Base-by-base conservation (phyloP, 1,284 basidiomycete genomes). In the Apiotrichum brassicae region DNA sequence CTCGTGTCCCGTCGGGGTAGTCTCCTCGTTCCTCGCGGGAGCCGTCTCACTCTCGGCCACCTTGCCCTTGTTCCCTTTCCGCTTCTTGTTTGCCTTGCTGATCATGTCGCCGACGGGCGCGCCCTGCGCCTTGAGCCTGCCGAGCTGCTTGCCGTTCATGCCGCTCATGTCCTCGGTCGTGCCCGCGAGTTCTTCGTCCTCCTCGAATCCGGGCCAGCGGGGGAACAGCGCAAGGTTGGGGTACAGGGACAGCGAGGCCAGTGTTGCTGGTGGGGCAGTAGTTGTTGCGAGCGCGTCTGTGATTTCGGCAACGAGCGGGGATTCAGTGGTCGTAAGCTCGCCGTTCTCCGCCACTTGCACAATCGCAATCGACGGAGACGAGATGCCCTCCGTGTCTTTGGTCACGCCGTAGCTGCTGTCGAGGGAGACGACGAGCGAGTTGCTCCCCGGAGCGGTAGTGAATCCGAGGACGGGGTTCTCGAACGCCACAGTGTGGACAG, bases 141-240 rank as follows among this genome's bases (percentile, higher is more conserved):
- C 72, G n/a, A 74, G 51, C 35, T 61, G 53, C 48, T 62, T 63
- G 13, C 34, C 18, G n/a, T 61, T 58, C 26, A 66, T 64, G 60
- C 28, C 28, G 3, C 11, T 14, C 28, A 30, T 9, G 5, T 30
- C 28, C 28, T 30, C 47, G 7, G 32, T 37, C 18, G 48, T 44
- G 25, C 53, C 57, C 3, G 53, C 57, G 8, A 55, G 55, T 30
- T 68, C 70, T 22, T 68, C 68, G 48, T 71, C 72, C 47, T 72
- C 72, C 48, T 73, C 71, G 23, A 67, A 57, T 1, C 70, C 68
- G 14, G 64, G 64, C 70, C 71, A 72, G 51, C 68, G 63, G 9
- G 72, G 72, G 23, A 65, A 59, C 30, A 72, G 62, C 9, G 61
- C 48, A 6, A 74, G 55, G 35, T 69, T 53, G 20, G 61, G 59